These are phyloP conservation scores for Fusarium citri DNA, from an alignment of 2,329 filamentous ascomycete genomes.

Conservation along the genomic window DNA sequence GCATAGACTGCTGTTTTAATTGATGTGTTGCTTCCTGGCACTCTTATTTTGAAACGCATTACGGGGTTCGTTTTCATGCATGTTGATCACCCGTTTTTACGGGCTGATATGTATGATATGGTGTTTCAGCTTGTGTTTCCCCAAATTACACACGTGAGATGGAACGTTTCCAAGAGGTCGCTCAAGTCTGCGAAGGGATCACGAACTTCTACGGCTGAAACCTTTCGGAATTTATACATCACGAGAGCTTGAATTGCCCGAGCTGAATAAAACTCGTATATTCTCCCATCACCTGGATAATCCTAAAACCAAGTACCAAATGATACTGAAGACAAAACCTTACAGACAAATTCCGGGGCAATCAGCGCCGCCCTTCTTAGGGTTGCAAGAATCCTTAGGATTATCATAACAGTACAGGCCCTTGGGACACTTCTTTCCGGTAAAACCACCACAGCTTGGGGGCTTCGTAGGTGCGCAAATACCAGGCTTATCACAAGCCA, in stretches of 20 bases:
- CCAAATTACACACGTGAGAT: background rate
- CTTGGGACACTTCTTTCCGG: conserved; percentile 43
- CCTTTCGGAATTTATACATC: background rate
- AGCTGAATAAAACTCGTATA: background rate
- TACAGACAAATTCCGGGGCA: conserved; percentile 50
- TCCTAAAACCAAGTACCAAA: background rate
- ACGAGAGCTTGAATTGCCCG: background rate
- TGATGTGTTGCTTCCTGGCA: background rate
- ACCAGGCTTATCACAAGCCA: conserved; percentile 52
- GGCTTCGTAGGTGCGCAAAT: conserved; percentile 48
- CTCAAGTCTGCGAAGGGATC: background rate
- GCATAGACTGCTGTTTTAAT: conserved; percentile 2
- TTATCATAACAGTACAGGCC: conserved; percentile 48
- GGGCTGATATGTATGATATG: background rate
- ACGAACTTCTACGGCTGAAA: too few species aligned
- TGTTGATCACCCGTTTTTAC: conserved; percentile 7
- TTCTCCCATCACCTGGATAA: background rate
- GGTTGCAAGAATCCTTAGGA: conserved; percentile 46
- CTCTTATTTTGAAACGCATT: conserved; percentile 16
- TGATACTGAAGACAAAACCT: background rate
- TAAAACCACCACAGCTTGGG: conserved; percentile 44
- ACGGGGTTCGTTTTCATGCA: conserved; percentile 22
- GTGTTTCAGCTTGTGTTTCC: conserved; percentile 10
- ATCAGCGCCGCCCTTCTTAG: conserved; percentile 45
- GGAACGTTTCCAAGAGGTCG: background rate